These are phyloP conservation scores for Sonneratia caseolaris DNA, from an alignment of 345 rosid species.

Conservation along the genomic window DNA sequence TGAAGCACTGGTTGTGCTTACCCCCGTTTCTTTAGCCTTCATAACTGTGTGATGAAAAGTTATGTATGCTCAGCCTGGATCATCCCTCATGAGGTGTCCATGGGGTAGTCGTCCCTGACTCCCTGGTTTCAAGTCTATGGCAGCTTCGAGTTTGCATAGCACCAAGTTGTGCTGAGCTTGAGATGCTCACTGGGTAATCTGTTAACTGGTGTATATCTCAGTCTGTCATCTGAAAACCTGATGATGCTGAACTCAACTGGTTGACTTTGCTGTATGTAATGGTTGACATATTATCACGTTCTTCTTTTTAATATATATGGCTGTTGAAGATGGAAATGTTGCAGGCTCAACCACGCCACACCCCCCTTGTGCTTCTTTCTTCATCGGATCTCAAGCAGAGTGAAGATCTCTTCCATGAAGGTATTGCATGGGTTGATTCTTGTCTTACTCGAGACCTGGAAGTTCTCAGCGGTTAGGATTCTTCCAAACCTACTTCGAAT, in stretches of 20 bases:
- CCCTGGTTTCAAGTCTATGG: too few species aligned
- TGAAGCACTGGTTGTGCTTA: background rate
- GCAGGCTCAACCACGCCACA: constrained; percentile 3
- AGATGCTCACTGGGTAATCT: too few species aligned
- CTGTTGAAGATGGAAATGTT: constrained; percentile 3
- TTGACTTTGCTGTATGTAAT: background rate
- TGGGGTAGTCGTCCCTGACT: too few species aligned
- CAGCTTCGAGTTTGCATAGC: too few species aligned
- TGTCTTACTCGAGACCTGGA: constrained; percentile 15
- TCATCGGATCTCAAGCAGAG: constrained; percentile 1
- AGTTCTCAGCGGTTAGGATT: constrained; percentile 3
- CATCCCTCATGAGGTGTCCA: background rate
- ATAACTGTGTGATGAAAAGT: background rate
- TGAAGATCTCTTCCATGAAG: constrained; percentile 13
- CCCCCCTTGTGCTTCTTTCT: background rate
- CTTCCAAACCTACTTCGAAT: constrained; percentile 2
- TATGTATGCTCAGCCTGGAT: background rate
- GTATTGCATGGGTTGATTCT: constrained; percentile 16
- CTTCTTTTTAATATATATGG: constrained; percentile 5
- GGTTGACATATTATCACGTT: background rate
- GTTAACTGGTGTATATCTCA: too few species aligned
- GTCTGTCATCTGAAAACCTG: background rate
- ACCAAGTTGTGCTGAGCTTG: too few species aligned
- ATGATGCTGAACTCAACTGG: background rate
- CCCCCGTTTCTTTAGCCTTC: background rate